Percentiles rank a stretch among this genome's conserved stretches.
These are phyloP conservation scores for Pseudogymnoascus destructans DNA, from an alignment of 2,329 filamentous ascomycete genomes.

Conservation along the genomic window DNA sequence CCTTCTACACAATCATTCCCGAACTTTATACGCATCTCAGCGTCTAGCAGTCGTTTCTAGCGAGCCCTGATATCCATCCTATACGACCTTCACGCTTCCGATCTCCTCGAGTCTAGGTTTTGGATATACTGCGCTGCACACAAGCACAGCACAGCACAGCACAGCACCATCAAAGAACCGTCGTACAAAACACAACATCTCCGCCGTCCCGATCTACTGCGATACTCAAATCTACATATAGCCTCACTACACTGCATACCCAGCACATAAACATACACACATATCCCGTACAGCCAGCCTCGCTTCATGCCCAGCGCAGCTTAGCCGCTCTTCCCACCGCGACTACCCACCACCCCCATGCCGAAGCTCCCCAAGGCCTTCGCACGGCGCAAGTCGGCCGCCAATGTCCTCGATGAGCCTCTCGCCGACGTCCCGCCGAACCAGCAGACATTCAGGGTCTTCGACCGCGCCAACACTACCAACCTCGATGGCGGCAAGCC, in stretches of 20 bases:
- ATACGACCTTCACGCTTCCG: not conserved
- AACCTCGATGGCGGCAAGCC: constrained; percentile 16
- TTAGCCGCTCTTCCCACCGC: not conserved
- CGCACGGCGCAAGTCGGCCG: constrained; percentile 25
- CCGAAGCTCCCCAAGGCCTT: constrained; percentile 26
- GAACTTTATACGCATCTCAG: not conserved
- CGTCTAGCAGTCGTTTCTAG: not conserved
- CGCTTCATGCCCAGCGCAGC: not conserved
- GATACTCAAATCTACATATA: not conserved
- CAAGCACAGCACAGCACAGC: not conserved
- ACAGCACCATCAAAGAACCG: not conserved
- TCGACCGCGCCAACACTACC: constrained; percentile 21
- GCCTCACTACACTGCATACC: not conserved
- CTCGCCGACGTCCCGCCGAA: constrained; percentile 15
- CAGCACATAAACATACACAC: not conserved
- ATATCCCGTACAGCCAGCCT: not conserved
- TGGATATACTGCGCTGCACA: not conserved
- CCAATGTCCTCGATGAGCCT: constrained; percentile 22
- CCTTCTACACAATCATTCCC: not conserved
- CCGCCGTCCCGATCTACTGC: not conserved
- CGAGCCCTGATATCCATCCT: not conserved
- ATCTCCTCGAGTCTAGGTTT: not conserved
- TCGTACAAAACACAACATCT: not conserved
- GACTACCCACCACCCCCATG: constrained; percentile 16
- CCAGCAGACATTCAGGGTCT: constrained; percentile 25